Base-by-base conservation (phyloP, 306 rosid species). In the Biancaea sappan region DNA sequence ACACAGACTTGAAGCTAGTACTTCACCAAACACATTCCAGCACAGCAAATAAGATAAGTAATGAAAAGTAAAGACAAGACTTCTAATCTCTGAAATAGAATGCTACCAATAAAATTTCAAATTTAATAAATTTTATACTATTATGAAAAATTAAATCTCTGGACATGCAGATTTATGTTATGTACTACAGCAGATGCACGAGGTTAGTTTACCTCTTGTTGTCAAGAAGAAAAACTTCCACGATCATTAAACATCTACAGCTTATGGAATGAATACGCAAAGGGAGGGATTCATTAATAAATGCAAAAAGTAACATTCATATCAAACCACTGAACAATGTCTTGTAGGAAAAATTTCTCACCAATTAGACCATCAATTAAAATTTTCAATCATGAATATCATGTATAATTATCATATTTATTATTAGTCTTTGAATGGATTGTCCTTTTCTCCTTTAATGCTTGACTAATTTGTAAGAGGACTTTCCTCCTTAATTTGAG, bases 11-110 rank as follows among this genome's bases (percentile, higher is more conserved):
- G 9, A 70, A 37, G 73, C 50, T 13, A 69, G 25, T 15, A 48
- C 44, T 34, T 60, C 68, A 74, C 25, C 43, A 8, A 67, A 47
- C 29, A 67, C 59, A 80, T 44, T 66, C 57, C 70, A 56, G 35
- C 35, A 26, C 18, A 25, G 32, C 18, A 56, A 25, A 35, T 25
- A 26, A 57, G 57, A 6, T 8, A 51, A 19, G 63, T 24, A 61
- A 60, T 57, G 51, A 9, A 66, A 47, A 74, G 29, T 32, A 54
- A 50, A 68, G 61, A 50, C 1, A 44, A 52, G 12, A 63, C 51
- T 28, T 32, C 22, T 19, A 35, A 67, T 60, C 48, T 57, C 66
- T 62, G 48, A 79, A 58, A 24, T 28, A 67, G 66, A 73, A 65
- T 44, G 19, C 0, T 1, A n/a, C 15, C 47, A 37, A 0, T 16